phyloP scores from a whole-genome alignment of 1,284 basidiomycete genomes.

The Cryptococcus sp. region DNA sequence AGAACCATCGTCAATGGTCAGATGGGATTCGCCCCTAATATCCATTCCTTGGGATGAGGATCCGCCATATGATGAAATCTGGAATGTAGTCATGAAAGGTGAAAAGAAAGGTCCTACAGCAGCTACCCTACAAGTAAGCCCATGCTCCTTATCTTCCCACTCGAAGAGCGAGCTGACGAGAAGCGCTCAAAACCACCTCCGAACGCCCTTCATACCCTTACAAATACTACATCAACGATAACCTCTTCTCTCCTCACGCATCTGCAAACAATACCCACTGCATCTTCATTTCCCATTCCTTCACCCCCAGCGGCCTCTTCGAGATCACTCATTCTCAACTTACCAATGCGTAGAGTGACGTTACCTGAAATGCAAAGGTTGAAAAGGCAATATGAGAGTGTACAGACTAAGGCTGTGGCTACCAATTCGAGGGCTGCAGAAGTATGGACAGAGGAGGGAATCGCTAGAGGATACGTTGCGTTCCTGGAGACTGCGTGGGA shows the following conservation, averaged over 20 bases:
- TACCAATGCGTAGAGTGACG: conserved; percentile 58
- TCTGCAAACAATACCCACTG: conserved; percentile 53
- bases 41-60: conserved; percentile 68
- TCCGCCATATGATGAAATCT: conserved; percentile 69
- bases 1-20: conserved; percentile 92
- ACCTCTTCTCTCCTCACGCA: conserved; percentile 62
- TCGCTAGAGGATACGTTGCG: conserved; percentile 67
- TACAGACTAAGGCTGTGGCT: conserved; percentile 82
- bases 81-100: conserved; percentile 73
- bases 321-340: conserved; percentile 6
- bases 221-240: conserved; percentile 63
- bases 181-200: conserved; percentile 72
- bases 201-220: conserved; percentile 72
- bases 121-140: conserved; percentile 70
- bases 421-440: conserved; percentile 76
- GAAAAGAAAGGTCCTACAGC: conserved; percentile 79
- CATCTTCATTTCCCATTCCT: conserved; percentile 55
- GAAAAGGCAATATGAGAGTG: conserved; percentile 80
- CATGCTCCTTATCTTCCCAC: neutral
- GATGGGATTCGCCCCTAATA: conserved; percentile 95
- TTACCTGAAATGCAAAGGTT: conserved; percentile 78
- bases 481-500: conserved; percentile 66
- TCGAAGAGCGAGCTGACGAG: neutral
- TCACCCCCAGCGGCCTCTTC: conserved; percentile 50
- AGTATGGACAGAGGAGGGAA: conserved; percentile 68